Conservation (phyloP, 1,284 basidiomycete genomes). For the Irpex sp. region DNA sequence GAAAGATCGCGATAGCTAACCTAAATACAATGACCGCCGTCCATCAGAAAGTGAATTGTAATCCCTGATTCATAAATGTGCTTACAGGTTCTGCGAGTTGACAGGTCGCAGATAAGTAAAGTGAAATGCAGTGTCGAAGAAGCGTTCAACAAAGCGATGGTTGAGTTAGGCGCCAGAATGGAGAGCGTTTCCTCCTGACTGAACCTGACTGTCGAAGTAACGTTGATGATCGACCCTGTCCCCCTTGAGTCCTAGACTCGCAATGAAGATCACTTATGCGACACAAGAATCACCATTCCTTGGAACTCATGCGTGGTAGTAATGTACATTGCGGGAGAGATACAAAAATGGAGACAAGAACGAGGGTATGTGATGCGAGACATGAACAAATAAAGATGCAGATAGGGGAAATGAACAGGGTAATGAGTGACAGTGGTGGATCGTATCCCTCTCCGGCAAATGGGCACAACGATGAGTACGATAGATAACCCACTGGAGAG, state of each 20-base stretch:
- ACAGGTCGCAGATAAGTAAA: neutral
- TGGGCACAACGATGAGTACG: neutral
- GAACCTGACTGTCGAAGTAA: too few relatives aligned
- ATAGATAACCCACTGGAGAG: neutral
- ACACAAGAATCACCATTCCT: neutral
- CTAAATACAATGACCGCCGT: neutral
- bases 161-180: neutral
- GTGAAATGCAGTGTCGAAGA: neutral
- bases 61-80: neutral
- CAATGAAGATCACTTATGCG: neutral
- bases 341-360: neutral
- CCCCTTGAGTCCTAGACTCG: neutral
- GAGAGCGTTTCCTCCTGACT: neutral
- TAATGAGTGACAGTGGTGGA: neutral
- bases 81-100: too few relatives aligned
- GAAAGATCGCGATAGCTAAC: neutral
- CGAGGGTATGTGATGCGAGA: neutral
- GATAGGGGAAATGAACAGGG: neutral
- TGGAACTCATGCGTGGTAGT: neutral
- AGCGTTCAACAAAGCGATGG: neutral
- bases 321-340: conserved; percentile 10
- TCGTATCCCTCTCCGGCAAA: neutral
- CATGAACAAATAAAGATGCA: neutral
- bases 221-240: neutral
- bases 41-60: neutral